Percentiles rank a stretch among this genome's conserved stretches.
phyloP scores from a whole-genome alignment of 768 basidiomycete species.

The Phylloporus scabripes region DNA sequence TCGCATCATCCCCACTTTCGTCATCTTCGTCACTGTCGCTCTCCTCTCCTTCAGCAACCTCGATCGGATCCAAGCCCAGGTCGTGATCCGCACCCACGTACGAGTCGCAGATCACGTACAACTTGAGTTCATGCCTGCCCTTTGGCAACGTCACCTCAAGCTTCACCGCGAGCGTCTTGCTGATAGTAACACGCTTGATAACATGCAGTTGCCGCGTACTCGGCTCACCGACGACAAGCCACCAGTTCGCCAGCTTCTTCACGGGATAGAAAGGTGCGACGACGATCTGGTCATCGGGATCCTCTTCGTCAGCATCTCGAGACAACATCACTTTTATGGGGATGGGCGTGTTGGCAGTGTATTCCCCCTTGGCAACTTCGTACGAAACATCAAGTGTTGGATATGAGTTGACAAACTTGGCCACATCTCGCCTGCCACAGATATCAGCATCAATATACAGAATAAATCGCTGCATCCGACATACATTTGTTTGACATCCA shows the following conservation, averaged over 20 bases:
- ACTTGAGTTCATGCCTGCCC: conserved; percentile 74
- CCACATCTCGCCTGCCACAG: conserved; percentile 77
- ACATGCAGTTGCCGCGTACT: conserved; percentile 74
- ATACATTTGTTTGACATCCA: conserved; percentile 84
- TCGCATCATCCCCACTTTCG: conserved; percentile 57
- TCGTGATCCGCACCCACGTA: conserved; percentile 93
- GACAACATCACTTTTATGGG: conserved; percentile 71
- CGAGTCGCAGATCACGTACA: conserved; percentile 91
- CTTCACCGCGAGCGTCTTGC: conserved; percentile 67
- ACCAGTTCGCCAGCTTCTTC: conserved; percentile 94
- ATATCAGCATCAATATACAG: neutral
- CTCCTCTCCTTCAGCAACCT: conserved; percentile 88
- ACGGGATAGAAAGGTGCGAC: conserved; percentile 92
- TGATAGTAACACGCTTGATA: conserved; percentile 81
- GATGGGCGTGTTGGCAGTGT: conserved; percentile 83
- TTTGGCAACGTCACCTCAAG: conserved; percentile 87
- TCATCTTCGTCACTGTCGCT: conserved; percentile 76
- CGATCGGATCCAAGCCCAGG: conserved; percentile 73
- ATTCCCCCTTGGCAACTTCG: conserved; percentile 81
- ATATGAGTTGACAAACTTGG: conserved; percentile 93
- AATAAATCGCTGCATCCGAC: conserved; percentile 26
- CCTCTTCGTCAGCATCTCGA: conserved; percentile 76
- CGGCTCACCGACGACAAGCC: conserved; percentile 91
- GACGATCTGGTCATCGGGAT: conserved; percentile 69
- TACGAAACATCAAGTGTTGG: conserved; percentile 91